A percentile compares a stretch with the other conserved stretches of the same genome.
Evolutionary conservation across 2,329 filamentous ascomycete genomes (phyloP).

Genomic region (Stromatinia cepivora): DNA sequence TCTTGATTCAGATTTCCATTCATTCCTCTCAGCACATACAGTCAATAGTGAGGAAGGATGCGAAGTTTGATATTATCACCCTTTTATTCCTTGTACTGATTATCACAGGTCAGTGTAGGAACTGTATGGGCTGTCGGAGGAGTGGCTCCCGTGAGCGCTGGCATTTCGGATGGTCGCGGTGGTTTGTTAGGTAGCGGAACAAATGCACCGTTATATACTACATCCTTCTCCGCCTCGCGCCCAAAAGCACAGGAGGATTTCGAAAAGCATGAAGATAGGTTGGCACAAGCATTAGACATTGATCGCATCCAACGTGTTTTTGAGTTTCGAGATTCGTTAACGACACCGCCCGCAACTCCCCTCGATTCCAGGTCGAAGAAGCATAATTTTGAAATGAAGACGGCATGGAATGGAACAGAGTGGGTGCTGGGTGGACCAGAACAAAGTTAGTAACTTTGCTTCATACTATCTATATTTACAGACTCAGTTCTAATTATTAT

Average conservation of each 20-base stretch:
- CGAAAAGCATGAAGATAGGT: slow-evolving; percentile 68
- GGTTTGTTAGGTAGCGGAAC: slow-evolving; percentile 67
- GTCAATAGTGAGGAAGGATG: not conserved
- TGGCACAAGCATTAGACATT: slow-evolving; percentile 81
- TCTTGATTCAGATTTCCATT: not conserved
- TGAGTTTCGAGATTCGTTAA: slow-evolving; percentile 47
- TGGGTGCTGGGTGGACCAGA: slow-evolving; percentile 35
- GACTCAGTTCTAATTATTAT: slow-evolving; percentile 26
- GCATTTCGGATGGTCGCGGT: slow-evolving; percentile 63
- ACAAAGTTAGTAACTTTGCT: slow-evolving; percentile 29
- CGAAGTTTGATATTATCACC: not conserved
- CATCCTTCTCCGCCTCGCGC: slow-evolving; percentile 48
- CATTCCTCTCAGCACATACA: not conserved
- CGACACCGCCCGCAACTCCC: slow-evolving; percentile 33
- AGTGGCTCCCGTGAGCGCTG: slow-evolving; percentile 55
- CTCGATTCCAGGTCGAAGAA: slow-evolving; percentile 33
- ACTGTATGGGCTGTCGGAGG: slow-evolving; percentile 78
- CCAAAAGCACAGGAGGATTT: slow-evolving; percentile 57
- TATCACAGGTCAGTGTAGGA: slow-evolving; percentile 59
- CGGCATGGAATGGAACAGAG: slow-evolving; percentile 41
- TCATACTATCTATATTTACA: not conserved
- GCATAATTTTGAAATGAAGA: slow-evolving; percentile 31
- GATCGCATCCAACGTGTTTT: slow-evolving; percentile 69
- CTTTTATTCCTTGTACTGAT: slow-evolving; percentile 24
- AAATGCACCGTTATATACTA: slow-evolving; percentile 65